phyloP scores from a whole-genome alignment of 2,329 filamentous ascomycete genomes.

The Elsinoe australis region DNA sequence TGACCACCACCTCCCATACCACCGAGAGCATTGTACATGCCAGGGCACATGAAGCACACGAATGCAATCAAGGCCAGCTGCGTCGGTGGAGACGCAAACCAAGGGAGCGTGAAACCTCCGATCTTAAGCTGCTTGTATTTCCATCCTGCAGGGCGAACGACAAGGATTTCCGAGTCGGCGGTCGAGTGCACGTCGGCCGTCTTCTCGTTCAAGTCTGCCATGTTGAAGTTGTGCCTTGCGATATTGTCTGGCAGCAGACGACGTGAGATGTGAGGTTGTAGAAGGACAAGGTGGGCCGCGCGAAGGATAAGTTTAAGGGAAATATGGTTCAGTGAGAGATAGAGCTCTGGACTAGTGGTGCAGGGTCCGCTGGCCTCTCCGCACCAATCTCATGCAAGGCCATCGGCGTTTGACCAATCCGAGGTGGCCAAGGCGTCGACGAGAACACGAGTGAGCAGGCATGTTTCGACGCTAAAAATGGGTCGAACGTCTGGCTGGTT shows the following conservation, averaged over 20 bases:
- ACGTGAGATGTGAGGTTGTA: not conserved
- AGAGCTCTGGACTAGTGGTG: too few relatives aligned
- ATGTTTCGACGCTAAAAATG: not conserved
- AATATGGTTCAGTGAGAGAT: slow-evolving; percentile 10
- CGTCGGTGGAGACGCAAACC: slow-evolving; percentile 43
- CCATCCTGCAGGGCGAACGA: slow-evolving; percentile 39
- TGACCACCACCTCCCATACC: slow-evolving; percentile 46
- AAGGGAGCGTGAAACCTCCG: slow-evolving; percentile 37
- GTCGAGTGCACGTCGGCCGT: slow-evolving; percentile 7
- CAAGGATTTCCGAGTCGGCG: slow-evolving; percentile 15
- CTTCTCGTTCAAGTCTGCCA: slow-evolving; percentile 22
- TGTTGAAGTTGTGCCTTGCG: slow-evolving; percentile 18
- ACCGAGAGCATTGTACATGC: slow-evolving; percentile 47
- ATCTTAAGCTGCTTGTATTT: slow-evolving; percentile 40
- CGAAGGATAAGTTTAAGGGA: not conserved
- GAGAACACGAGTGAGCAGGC: slow-evolving; percentile 9
- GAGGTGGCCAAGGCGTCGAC: not conserved
- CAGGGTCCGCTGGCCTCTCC: slow-evolving; percentile 5
- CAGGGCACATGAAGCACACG: slow-evolving; percentile 48
- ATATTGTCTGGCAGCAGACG: slow-evolving; percentile 3
- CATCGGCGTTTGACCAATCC: not conserved
- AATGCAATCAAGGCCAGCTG: slow-evolving; percentile 45
- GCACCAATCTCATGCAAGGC: not conserved
- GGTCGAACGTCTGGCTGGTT: not conserved
- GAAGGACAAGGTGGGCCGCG: not conserved